These are phyloP conservation scores for Telfairia occidentalis DNA, from an alignment of 331 rosid genomes.

Conservation along the genomic window DNA sequence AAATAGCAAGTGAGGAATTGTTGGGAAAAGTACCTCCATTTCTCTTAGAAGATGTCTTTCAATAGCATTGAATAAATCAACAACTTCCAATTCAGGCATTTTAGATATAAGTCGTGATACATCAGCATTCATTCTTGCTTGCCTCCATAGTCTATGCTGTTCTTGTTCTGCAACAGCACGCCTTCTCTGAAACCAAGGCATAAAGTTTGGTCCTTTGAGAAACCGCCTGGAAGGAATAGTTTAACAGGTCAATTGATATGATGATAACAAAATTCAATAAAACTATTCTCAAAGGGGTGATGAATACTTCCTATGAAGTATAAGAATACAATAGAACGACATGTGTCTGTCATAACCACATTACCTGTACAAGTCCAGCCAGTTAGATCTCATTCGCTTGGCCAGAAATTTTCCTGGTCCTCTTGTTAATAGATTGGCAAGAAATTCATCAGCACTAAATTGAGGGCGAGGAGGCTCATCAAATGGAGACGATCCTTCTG, in stretches of 20 bases:
- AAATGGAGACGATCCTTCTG: conserved; percentile 80
- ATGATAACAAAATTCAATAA: conserved; percentile 1
- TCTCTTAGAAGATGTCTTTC: conserved; percentile 72
- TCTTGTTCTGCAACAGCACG: conserved; percentile 73
- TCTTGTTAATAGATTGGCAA: conserved; percentile 59
- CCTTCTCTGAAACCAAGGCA: conserved; percentile 86
- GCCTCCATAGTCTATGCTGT: conserved; percentile 70
- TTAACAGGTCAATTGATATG: conserved; percentile 5
- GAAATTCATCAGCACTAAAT: conserved; percentile 66
- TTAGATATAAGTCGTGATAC: conserved; percentile 47
- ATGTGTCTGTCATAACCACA: not conserved
- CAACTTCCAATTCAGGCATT: conserved; percentile 72
- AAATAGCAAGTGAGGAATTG: not conserved
- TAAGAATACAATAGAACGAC: not conserved
- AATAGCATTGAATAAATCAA: conserved; percentile 67
- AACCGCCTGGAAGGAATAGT: conserved; percentile 50
- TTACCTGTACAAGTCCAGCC: conserved; percentile 90
- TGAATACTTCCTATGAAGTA: not conserved
- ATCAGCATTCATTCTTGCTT: conserved; percentile 65
- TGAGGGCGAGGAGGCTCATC: conserved; percentile 59
- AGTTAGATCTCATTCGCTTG: conserved; percentile 81
- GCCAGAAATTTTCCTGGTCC: conserved; percentile 92
- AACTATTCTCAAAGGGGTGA: not conserved
- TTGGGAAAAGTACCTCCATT: conserved; percentile 39
- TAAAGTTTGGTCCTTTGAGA: conserved; percentile 75